These are phyloP conservation scores for Oryza meridionalis DNA, from an alignment of 176 grass and related monocot genomes.

Conservation along the genomic window DNA sequence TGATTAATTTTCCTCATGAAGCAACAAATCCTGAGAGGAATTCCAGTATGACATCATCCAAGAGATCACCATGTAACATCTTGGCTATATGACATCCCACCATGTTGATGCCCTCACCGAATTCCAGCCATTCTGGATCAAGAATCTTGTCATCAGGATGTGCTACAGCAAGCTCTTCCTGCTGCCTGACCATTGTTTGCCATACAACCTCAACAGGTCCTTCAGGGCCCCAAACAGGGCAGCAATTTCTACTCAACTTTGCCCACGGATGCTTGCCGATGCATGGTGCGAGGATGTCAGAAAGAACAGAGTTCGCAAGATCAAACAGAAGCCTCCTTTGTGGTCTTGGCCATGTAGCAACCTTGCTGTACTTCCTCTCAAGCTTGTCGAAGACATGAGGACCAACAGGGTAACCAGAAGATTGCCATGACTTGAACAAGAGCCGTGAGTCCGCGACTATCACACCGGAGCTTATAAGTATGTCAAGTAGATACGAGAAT, in stretches of 20 bases:
- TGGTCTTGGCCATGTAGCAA: conserved; percentile 51
- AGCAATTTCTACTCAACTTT: conserved; percentile 16
- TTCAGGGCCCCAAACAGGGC: conserved; percentile 48
- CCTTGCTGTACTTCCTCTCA: conserved; percentile 69
- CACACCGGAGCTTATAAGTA: conserved; percentile 63
- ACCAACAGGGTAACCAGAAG: conserved; percentile 38
- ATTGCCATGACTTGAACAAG: conserved; percentile 58
- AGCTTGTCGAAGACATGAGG: conserved; percentile 60
- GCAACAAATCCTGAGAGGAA: conserved; percentile 25
- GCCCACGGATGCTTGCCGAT: too few relatives aligned
- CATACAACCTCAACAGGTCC: conserved; percentile 67
- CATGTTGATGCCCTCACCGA: conserved; percentile 40
- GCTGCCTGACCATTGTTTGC: conserved; percentile 52
- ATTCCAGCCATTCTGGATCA: conserved; percentile 55
- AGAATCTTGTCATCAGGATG: conserved; percentile 58
- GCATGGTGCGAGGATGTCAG: conserved; percentile 51
- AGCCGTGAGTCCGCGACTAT: conserved; percentile 46
- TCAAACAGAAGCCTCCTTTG: conserved; percentile 74
- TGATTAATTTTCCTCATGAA: conserved; percentile 6
- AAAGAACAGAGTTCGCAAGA: conserved; percentile 63
- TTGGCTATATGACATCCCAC: conserved; percentile 53
- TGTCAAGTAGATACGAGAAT: conserved; percentile 74
- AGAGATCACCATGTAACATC: conserved; percentile 52
- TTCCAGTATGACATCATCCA: conserved; percentile 66
- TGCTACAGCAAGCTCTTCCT: conserved; percentile 35